These are phyloP conservation scores for Hansenula sp. DNA, from an alignment of 1,139 yeast genomes.

Conservation along the genomic window DNA sequence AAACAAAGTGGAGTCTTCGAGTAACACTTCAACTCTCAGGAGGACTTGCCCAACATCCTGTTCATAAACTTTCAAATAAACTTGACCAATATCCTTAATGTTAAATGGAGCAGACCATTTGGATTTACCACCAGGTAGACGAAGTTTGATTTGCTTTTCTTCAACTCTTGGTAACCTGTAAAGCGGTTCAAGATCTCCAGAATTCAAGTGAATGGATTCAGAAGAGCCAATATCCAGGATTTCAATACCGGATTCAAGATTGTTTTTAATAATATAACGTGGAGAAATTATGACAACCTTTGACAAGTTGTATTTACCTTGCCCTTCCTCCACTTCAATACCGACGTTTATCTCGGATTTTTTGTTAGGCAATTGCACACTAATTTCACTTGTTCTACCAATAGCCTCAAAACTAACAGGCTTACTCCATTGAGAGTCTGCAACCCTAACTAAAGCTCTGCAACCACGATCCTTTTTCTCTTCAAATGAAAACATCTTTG, in stretches of 20 bases:
- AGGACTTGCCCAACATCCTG: slow-evolving; percentile 63
- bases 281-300: slow-evolving; percentile 82
- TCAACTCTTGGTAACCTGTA: slow-evolving; percentile 51
- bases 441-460: slow-evolving; percentile 65
- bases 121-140: slow-evolving; percentile 54
- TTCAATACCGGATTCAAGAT: slow-evolving; percentile 49
- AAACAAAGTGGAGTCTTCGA: slow-evolving; percentile 80
- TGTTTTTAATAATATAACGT: slow-evolving; percentile 69
- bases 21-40: slow-evolving; percentile 64
- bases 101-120: slow-evolving; percentile 89
- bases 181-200: slow-evolving; percentile 56
- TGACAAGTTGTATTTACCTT: slow-evolving; percentile 73
- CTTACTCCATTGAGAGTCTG: slow-evolving; percentile 70
- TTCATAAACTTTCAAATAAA: slow-evolving; percentile 65
- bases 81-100: slow-evolving; percentile 78
- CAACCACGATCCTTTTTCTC: slow-evolving; percentile 52
- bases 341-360: slow-evolving; percentile 76
- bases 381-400: slow-evolving; percentile 73
- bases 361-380: slow-evolving; percentile 51
- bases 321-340: slow-evolving; percentile 74
- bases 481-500: slow-evolving; percentile 84
- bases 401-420: slow-evolving; percentile 86
- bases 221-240: slow-evolving; percentile 70
- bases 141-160: slow-evolving; percentile 28
- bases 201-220: slow-evolving; percentile 37